These are phyloP conservation scores for Umbelopsis vinacea DNA, from an alignment of 192 early-diverging fungal species.

Conservation along the genomic window DNA sequence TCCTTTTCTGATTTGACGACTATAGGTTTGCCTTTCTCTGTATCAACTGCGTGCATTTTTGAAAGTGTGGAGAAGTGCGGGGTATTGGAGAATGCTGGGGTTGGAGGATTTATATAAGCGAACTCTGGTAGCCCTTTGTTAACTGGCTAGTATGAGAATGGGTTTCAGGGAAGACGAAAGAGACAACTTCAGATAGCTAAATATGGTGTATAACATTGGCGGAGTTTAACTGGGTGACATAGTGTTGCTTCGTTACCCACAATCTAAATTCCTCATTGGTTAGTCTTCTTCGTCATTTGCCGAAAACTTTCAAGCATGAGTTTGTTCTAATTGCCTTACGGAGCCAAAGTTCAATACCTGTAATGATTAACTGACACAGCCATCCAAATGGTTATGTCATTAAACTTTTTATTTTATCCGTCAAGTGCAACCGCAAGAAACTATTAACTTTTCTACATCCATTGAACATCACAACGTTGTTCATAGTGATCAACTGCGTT, in stretches of 20 bases:
- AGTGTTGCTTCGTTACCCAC: background rate
- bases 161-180: background rate
- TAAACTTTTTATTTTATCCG: too few relatives aligned
- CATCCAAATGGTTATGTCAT: too few relatives aligned
- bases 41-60: constrained; percentile 5
- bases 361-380: too few relatives aligned
- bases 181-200: background rate
- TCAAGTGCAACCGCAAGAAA: too few relatives aligned
- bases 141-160: background rate
- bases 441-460: too few relatives aligned
- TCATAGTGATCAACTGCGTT: too few relatives aligned
- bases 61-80: constrained; percentile 21
- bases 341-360: background rate
- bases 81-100: background rate
- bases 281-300: background rate
- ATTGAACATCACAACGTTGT: too few relatives aligned
- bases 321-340: constrained; percentile 5
- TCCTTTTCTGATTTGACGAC: constrained; percentile 9
- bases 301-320: background rate
- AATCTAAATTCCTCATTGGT: constrained; percentile 20
- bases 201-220: constrained; percentile 19
- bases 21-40: background rate
- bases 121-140: background rate
- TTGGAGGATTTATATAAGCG: constrained; percentile 2
- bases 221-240: constrained; percentile 10